phyloP scores from a whole-genome alignment of 805 yeast species.

The Kuraishia piskuri region DNA sequence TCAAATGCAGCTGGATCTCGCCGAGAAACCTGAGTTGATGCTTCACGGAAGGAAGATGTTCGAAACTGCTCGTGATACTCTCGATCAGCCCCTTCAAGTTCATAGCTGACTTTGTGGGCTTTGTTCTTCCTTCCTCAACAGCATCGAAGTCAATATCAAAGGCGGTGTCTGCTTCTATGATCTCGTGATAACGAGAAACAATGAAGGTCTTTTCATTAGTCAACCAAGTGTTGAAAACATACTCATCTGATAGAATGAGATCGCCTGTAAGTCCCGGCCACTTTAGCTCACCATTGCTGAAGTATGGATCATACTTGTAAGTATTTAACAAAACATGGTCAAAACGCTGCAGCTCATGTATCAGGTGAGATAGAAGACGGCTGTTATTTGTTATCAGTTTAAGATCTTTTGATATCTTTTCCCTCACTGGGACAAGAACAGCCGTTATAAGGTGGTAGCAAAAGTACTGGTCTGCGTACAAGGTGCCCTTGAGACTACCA shows the following conservation, averaged over 20 bases:
- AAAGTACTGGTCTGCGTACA: constrained; percentile 14
- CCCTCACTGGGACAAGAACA: constrained; percentile 34
- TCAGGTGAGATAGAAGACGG: constrained; percentile 45
- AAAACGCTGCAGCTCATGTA: constrained; percentile 48
- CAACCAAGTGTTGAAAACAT: constrained; percentile 39
- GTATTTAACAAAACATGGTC: constrained; percentile 38
- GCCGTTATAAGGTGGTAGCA: constrained; percentile 34
- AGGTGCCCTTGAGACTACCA: constrained; percentile 13
- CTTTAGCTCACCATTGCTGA: constrained; percentile 11
- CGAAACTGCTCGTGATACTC: constrained; percentile 46
- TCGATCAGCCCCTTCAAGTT: constrained; percentile 49
- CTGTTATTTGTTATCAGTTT: constrained; percentile 24
- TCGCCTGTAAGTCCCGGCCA: constrained; percentile 20
- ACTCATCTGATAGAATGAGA: constrained; percentile 17
- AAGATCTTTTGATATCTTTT: constrained; percentile 28
- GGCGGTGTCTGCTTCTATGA: constrained; percentile 37
- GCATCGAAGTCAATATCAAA: constrained; percentile 53
- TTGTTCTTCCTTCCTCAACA: constrained; percentile 29
- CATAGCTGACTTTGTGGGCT: constrained; percentile 58
- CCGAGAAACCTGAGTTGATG: constrained; percentile 48
- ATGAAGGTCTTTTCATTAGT: constrained; percentile 44
- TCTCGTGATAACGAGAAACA: constrained; percentile 40
- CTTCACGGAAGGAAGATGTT: constrained; percentile 37
- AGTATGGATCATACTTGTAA: constrained; percentile 38
- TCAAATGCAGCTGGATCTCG: constrained; percentile 46